A percentile compares a stretch with the other conserved stretches of the same genome.
These are phyloP conservation scores for Calcarisporium arbuscula DNA, from an alignment of 2,329 filamentous ascomycete genomes.

Conservation along the genomic window DNA sequence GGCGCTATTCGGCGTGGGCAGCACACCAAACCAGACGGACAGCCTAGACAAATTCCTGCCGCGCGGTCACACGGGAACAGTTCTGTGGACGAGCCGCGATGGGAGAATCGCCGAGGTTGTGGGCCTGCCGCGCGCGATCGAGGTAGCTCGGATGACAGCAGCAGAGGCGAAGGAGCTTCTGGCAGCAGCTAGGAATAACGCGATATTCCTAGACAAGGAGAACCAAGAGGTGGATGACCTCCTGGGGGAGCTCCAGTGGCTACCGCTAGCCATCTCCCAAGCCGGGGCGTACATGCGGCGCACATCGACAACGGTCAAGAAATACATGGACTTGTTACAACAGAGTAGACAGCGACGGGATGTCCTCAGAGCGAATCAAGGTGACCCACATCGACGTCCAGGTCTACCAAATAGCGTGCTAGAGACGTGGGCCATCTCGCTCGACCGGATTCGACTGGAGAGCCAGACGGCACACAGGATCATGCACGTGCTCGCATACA, in stretches of 20 bases:
- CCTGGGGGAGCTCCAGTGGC: constrained; percentile 17
- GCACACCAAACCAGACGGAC: background rate
- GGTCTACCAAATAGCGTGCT: constrained; percentile 25
- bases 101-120: constrained; percentile 17
- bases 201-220: too few relatives aligned
- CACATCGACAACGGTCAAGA: constrained; percentile 14
- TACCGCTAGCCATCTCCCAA: constrained; percentile 26
- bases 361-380: constrained; percentile 13
- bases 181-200: background rate
- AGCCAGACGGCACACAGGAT: constrained; percentile 15
- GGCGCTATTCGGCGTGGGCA: constrained; percentile 17
- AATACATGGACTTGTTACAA: constrained; percentile 20
- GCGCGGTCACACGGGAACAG: constrained; percentile 14
- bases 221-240: constrained; percentile 9
- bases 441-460: constrained; percentile 22
- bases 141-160: constrained; percentile 16
- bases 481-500: constrained; percentile 22
- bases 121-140: constrained; percentile 12
- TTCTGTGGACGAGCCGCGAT: constrained; percentile 28
- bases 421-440: constrained; percentile 26
- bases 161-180: constrained; percentile 3
- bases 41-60: constrained; percentile 19
- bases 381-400: constrained; percentile 21
- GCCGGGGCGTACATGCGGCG: constrained; percentile 24
- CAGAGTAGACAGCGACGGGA: constrained; percentile 16